Base-by-base conservation (phyloP, 768 basidiomycete species). In the Serendipita vermifera region DNA sequence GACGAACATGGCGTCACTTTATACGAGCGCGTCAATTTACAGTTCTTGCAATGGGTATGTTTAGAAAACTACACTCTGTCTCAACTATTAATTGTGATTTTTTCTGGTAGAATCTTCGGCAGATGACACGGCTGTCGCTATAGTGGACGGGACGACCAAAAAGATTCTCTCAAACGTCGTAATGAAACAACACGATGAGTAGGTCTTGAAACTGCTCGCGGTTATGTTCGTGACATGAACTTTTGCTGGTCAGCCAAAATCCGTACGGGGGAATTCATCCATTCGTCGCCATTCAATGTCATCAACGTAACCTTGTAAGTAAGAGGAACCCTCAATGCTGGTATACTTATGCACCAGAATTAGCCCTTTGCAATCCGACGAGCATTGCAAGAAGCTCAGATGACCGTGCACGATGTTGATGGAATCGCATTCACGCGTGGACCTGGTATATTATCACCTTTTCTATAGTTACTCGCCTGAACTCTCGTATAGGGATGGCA, bases 351-450 rank as follows among this genome's bases (percentile, higher is more conserved):
- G 14, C 15, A 2, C 17, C 6, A 7, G 56, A 27, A 35, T 26
- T 62, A 91, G 90, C 93, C 91, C 14, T 64, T 71, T 24, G 90
- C 85, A 3, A 81, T 94, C 36, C 68, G 67, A 31, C 72, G 70
- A 56, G 89, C 90, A 0, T 73, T 97, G 24, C 56, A 65, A 2
- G 80, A 89, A 35, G 85, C 92, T 0, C 67, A 72, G 1, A 58
- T 91, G 32, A 66, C 70, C 1, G 70, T 82, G 46, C 67, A 67
- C 2, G 80, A 88, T 40, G 72, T 97, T 6, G 83, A 94, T 60
- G 93, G 87, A 2, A 77, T 96, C 38, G 93, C 92, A 1, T 94
- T 87, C 64, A 97, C 93, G 1, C 76, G 89, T 61, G 94, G 90
- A 13, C 87, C 88, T 58, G 86, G 84, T 81, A 57, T 41, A 72